phyloP scores from a whole-genome alignment of 352 stramenopile species.

The Aphanomyces astaci region DNA sequence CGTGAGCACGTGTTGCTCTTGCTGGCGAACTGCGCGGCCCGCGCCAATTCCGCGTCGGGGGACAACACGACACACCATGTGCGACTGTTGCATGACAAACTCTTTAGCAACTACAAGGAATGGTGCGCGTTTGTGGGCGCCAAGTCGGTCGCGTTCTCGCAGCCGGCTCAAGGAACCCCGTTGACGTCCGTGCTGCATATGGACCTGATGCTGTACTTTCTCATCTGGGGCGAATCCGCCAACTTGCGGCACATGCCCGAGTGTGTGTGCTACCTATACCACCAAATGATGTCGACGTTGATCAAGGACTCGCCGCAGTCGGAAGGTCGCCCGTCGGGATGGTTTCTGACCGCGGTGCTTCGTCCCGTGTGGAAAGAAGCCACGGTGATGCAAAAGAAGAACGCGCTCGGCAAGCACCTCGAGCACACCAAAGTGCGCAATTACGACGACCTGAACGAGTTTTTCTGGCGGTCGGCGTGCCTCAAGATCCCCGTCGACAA shows the following conservation, averaged over 20 bases:
- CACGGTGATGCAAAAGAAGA: slow-evolving; percentile 66
- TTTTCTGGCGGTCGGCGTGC: slow-evolving; percentile 67
- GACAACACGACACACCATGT: slow-evolving; percentile 53
- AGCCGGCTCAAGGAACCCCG: slow-evolving; percentile 13
- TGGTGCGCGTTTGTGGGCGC: slow-evolving; percentile 65
- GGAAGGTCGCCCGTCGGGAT: slow-evolving; percentile 38
- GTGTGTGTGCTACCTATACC: slow-evolving; percentile 96
- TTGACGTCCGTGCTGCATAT: slow-evolving; percentile 46
- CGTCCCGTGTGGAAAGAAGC: slow-evolving; percentile 59
- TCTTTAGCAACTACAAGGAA: slow-evolving; percentile 65
- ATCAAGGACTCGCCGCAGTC: slow-evolving; percentile 42
- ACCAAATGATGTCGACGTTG: slow-evolving; percentile 60
- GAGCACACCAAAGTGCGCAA: slow-evolving; percentile 74
- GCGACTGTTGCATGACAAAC: slow-evolving; percentile 52
- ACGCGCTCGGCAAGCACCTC: slow-evolving; percentile 44
- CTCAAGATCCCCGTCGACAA: slow-evolving; percentile 41
- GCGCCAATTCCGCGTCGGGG: slow-evolving; percentile 33
- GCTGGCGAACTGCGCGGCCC: slow-evolving; percentile 44
- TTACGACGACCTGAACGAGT: slow-evolving; percentile 79
- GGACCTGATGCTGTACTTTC: slow-evolving; percentile 95
- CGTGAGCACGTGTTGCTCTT: slow-evolving; percentile 74
- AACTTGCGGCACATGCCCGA: slow-evolving; percentile 97
- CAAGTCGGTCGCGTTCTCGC: slow-evolving; percentile 67
- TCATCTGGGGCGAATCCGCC: slow-evolving; percentile 94
- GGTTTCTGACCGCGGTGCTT: slow-evolving; percentile 54